phyloP scores from a whole-genome alignment of 78 protist species.

The Dictyostelium brefeldianum region DNA sequence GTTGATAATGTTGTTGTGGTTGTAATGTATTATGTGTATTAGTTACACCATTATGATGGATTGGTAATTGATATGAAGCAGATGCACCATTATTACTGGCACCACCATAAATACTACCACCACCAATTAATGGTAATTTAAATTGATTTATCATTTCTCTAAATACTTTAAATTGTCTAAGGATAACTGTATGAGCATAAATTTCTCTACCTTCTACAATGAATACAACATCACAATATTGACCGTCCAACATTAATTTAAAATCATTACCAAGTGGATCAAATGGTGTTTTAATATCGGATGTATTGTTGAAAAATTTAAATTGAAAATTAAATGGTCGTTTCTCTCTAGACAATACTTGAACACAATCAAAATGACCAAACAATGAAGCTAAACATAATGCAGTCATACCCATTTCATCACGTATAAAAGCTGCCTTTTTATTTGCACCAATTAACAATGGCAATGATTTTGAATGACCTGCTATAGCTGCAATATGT shows the following conservation, averaged over 20 bases:
- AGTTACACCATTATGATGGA: background rate
- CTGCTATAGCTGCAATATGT: conserved; percentile 52
- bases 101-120: background rate
- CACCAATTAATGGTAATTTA: background rate
- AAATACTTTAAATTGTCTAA: conserved; percentile 56
- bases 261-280: conserved; percentile 73
- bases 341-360: conserved; percentile 21
- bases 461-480: conserved; percentile 41
- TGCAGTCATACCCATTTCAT: conserved; percentile 79
- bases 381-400: conserved; percentile 58
- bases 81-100: background rate
- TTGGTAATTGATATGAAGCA: background rate
- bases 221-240: conserved; percentile 67
- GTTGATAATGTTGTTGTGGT: conserved; percentile 1
- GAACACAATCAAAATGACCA: conserved; percentile 76
- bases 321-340: conserved; percentile 9
- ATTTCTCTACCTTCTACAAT: conserved; percentile 53
- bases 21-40: background rate
- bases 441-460: conserved; percentile 20
- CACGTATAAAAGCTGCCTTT: conserved; percentile 18
- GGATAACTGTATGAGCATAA: conserved; percentile 43
- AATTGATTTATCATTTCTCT: conserved; percentile 20
- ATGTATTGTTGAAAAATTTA: background rate
- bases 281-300: conserved; percentile 44
- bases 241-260: conserved; percentile 55